Evolutionary conservation across 1,139 yeast species (phyloP), one percentile per base, ranked within the genome.

Genomic region (Eremothecium sinecaudum): DNA sequence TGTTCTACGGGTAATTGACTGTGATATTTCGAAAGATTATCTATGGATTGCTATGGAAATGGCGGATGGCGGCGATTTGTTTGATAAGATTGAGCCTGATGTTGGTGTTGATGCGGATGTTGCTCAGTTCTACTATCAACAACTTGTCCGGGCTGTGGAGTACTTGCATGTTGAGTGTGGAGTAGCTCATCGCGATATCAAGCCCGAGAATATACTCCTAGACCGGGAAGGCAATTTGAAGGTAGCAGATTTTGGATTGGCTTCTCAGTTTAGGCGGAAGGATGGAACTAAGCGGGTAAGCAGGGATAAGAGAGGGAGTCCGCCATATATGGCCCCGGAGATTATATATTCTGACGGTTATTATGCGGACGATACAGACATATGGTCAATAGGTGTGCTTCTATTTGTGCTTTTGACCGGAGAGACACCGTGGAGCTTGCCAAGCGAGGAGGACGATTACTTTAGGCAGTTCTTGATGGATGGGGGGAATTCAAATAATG

Each of bases 141-240:
- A 78, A 44, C 56, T 78, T 40, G 62, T 75, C 2, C 71, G 67
- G 35, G 80, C 79, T 0, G 56, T 75, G 11, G 63, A 61, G 4
- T 73, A 65, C 46, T 52, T 83, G 26, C 95, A 84, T 52, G 63
- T 67, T 2, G 69, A 68, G 33, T 53, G 59, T 39, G 84, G 90
- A 34, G 79, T 84, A 27, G 87, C 92, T 4, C 95, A 84, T 60
- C 58, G 95, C 42, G 94, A 84, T 53, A 80, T 86, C 38, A 84
- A 84, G 51, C 95, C 95, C 0, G 95, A 84, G 50, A 84, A 84
- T 51, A 73, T 84, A n/a, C 63, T 86, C 21, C 61, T 86, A 13
- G 94, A 84, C 51, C 62, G 62, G 18, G 71, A 71, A 36, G 76
- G 75, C 4, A 79, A 79, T 48, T 55, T 78, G 43, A 76, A 77